phyloP scores from a whole-genome alignment of 805 yeast genomes.

The Pichia phayaonensis region DNA sequence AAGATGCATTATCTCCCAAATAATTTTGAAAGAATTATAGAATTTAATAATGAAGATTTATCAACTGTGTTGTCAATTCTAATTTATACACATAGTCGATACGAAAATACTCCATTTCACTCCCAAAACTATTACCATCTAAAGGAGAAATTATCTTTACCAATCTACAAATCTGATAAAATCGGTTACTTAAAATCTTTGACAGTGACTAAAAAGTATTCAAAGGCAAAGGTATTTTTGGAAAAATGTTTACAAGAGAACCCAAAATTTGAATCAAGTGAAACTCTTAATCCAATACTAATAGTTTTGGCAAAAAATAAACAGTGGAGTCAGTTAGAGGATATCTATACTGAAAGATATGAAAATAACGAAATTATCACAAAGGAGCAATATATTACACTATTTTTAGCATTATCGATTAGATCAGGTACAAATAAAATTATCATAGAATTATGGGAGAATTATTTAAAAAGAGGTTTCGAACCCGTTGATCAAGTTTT shows the following conservation, averaged over 20 bases:
- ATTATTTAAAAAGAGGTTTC: constrained; percentile 38
- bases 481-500: constrained; percentile 38
- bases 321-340: constrained; percentile 46
- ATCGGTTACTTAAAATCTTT: constrained; percentile 16
- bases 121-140: constrained; percentile 7
- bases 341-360: constrained; percentile 48
- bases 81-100: constrained; percentile 17
- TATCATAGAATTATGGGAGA: constrained; percentile 31
- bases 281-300: constrained; percentile 16
- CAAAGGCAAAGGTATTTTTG: constrained; percentile 11
- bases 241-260: constrained; percentile 4
- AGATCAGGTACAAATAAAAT: constrained; percentile 36
- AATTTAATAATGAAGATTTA: background rate
- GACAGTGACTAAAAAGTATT: constrained; percentile 7
- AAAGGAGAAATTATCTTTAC: constrained; percentile 9
- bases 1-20: constrained; percentile 10
- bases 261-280: constrained; percentile 9
- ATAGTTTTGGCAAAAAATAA: constrained; percentile 15
- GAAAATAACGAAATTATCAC: constrained; percentile 48
- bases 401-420: constrained; percentile 58
- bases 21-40: constrained; percentile 7
- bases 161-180: constrained; percentile 13
- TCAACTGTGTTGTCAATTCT: constrained; percentile 15
- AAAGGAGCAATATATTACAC: constrained; percentile 45
- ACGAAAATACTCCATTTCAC: constrained; percentile 16